Conservation (phyloP, 495 filamentous ascomycete species). For the Penicillium coffeae region DNA sequence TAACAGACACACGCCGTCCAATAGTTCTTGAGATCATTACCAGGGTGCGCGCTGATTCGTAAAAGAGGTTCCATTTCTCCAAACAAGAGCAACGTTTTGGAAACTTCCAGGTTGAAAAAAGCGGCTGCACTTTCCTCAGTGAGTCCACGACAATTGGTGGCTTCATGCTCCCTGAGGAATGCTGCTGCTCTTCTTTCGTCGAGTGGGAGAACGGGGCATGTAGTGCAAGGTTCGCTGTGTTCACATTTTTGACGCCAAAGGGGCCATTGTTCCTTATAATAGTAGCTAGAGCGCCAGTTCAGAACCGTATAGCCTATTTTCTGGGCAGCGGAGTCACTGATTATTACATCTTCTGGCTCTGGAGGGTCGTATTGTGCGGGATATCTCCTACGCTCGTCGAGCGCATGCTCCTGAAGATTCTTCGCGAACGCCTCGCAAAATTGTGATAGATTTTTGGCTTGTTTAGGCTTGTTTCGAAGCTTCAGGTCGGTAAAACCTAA, state of each 20-base stretch:
- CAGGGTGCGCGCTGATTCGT: not conserved
- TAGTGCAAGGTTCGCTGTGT: not conserved
- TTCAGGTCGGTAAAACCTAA: not conserved
- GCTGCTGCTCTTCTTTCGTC: not conserved
- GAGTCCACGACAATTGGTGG: not conserved
- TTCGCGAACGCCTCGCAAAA: not conserved
- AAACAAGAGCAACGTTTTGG: not conserved
- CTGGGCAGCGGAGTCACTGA: not conserved
- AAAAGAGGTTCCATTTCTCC: conserved; percentile 1
- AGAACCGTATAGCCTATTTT: not conserved
- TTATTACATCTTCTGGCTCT: not conserved
- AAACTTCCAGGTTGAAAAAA: conserved; percentile 2
- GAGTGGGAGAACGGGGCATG: not conserved
- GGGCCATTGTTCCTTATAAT: too few species aligned
- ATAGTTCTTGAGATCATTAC: not conserved
- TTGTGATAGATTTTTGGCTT: not conserved
- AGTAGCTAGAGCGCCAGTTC: not conserved
- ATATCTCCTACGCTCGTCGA: not conserved
- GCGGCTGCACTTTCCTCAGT: not conserved
- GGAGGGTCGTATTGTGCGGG: not conserved
- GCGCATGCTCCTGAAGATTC: not conserved
- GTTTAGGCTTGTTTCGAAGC: not conserved
- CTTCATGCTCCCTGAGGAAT: not conserved
- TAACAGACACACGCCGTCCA: not conserved
- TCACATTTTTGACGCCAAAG: not conserved